These are phyloP conservation scores for Chalciporus chontae DNA, from an alignment of 768 basidiomycete species.

Conservation along the genomic window DNA sequence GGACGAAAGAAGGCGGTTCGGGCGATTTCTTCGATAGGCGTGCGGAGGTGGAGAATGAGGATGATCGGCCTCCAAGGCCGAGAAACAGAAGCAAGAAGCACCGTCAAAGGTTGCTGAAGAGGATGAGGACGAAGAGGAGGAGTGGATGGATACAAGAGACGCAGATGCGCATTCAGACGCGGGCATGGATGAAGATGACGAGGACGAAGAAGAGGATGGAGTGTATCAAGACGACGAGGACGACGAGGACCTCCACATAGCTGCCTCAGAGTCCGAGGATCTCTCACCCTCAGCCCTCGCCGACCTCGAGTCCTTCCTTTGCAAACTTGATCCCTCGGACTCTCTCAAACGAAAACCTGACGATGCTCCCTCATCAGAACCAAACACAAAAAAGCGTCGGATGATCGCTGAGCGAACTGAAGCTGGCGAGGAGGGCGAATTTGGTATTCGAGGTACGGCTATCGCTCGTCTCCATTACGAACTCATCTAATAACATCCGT, in stretches of 20 bases:
- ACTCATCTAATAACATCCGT: not conserved
- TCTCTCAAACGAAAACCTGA: slow-evolving; percentile 55
- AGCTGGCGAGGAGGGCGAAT: slow-evolving; percentile 79
- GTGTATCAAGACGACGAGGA: slow-evolving; percentile 35
- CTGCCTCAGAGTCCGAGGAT: slow-evolving; percentile 46
- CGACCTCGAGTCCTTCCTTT: slow-evolving; percentile 69
- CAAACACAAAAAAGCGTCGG: slow-evolving; percentile 48
- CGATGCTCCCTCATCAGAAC: slow-evolving; percentile 10
- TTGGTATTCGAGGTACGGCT: slow-evolving; percentile 53
- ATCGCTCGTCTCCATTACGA: not conserved
- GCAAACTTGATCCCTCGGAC: slow-evolving; percentile 51
- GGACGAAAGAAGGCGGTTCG: slow-evolving; percentile 45
- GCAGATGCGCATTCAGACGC: slow-evolving; percentile 23
- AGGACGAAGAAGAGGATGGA: too few relatives aligned
- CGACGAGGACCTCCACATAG: slow-evolving; percentile 46
- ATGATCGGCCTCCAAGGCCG: slow-evolving; percentile 9
- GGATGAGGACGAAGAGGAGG: slow-evolving; percentile 39
- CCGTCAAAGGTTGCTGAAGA: slow-evolving; percentile 56
- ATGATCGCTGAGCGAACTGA: slow-evolving; percentile 70
- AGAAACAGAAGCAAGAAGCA: slow-evolving; percentile 18
- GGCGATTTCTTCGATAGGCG: slow-evolving; percentile 61
- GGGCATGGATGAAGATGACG: slow-evolving; percentile 36
- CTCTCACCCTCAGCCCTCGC: slow-evolving; percentile 58
- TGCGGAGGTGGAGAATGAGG: slow-evolving; percentile 34
- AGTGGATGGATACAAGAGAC: slow-evolving; percentile 17